Conservation (phyloP, 176 grass and related monocot species). For the Pharus latifolius region DNA sequence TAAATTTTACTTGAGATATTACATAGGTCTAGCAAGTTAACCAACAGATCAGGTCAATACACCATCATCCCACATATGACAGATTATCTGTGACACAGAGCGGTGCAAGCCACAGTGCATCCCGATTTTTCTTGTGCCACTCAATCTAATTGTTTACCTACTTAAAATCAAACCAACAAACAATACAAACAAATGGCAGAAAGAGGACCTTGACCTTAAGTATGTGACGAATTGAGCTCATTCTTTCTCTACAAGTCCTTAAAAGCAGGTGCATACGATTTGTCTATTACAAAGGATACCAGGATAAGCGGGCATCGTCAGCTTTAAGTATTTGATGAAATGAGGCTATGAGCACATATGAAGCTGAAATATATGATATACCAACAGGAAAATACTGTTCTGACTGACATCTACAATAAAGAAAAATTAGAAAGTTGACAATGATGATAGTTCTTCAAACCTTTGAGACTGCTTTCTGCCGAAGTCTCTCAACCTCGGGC, state of each 20-base stretch:
- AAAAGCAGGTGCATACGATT: neutral
- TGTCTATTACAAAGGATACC: neutral
- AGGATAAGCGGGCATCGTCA: neutral
- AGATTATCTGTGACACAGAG: neutral
- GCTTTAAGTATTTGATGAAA: neutral
- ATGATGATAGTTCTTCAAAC: conserved; percentile 28
- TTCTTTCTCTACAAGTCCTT: too few species aligned
- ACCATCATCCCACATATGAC: neutral
- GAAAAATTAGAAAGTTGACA: conserved; percentile 20
- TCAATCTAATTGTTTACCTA: neutral
- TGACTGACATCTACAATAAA: neutral
- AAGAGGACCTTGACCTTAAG: too few species aligned
- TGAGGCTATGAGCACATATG: neutral
- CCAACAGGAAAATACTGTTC: neutral
- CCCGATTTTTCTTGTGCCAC: too few species aligned
- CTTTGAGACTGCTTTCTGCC: conserved; percentile 96
- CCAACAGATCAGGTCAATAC: neutral
- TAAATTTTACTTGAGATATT: neutral
- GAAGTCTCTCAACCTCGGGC: conserved; percentile 75
- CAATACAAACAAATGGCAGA: neutral
- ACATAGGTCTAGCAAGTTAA: neutral
- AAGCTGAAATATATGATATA: neutral
- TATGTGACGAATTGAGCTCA: too few species aligned
- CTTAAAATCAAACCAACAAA: neutral
- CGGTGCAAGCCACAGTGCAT: neutral